Percentiles rank a stretch among this genome's conserved stretches.
phyloP scores from a whole-genome alignment of 345 rosid genomes.

The Sonneratia alba region DNA sequence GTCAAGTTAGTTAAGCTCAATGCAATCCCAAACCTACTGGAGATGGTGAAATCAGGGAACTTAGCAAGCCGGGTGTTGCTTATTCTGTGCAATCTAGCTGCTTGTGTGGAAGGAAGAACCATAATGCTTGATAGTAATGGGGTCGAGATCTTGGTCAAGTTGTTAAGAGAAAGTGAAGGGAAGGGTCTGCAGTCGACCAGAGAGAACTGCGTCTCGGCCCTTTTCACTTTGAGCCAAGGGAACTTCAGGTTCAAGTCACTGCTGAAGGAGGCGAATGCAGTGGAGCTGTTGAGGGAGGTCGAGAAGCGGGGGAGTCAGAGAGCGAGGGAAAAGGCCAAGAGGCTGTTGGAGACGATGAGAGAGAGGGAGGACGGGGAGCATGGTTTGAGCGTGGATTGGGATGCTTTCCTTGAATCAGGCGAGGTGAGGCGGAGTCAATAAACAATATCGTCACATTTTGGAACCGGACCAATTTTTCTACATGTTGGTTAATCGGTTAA shows the following conservation, averaged over 20 bases:
- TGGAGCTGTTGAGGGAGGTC: conserved; percentile 39
- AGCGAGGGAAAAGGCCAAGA: conserved; percentile 52
- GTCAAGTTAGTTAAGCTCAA: conserved; percentile 54
- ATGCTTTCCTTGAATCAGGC: conserved; percentile 44
- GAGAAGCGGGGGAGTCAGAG: conserved; percentile 43
- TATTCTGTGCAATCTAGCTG: conserved; percentile 59
- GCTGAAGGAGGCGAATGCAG: conserved; percentile 49
- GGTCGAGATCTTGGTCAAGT: conserved; percentile 44
- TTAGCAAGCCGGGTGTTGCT: conserved; percentile 40
- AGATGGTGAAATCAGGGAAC: conserved; percentile 41
- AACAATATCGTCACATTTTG: conserved; percentile 10
- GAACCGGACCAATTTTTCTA: neutral
- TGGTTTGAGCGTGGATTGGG: conserved; percentile 47
- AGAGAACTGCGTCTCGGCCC: conserved; percentile 58
- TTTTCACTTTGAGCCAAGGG: conserved; percentile 45
- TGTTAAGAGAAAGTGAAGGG: conserved; percentile 35
- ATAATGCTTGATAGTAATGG: conserved; percentile 70
- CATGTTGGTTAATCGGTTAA: neutral
- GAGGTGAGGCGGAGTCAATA: conserved; percentile 34
- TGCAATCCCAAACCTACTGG: conserved; percentile 49
- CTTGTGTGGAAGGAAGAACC: conserved; percentile 50
- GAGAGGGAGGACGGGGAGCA: conserved; percentile 28
- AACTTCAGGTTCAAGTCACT: conserved; percentile 69
- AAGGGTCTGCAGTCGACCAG: conserved; percentile 34
- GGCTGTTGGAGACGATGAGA: conserved; percentile 45